phyloP scores from a whole-genome alignment of 768 basidiomycete species.

The Trametes villosa region DNA sequence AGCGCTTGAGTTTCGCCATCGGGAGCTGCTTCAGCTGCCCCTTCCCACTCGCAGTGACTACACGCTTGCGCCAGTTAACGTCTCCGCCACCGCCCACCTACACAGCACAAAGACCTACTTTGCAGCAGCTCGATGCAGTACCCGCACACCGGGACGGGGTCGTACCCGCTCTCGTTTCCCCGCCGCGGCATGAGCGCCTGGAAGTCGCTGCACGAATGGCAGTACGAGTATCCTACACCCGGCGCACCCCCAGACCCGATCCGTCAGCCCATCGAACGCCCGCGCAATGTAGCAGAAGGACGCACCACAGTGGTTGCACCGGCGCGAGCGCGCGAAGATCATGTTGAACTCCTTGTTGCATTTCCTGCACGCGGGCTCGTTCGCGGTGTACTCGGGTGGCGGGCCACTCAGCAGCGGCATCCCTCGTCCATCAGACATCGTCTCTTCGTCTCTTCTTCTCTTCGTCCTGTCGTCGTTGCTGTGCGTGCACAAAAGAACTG shows the following conservation, averaged over 20 bases:
- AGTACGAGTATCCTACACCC: conserved; percentile 75
- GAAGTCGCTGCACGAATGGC: conserved; percentile 73
- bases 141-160: conserved; percentile 66
- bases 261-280: too few species aligned
- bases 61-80: conserved; percentile 1
- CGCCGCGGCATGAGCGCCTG: conserved; percentile 77
- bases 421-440: conserved; percentile 41
- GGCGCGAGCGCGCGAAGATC: conserved; percentile 63
- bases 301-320: conserved; percentile 79
- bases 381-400: conserved; percentile 46
- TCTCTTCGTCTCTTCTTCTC: too few species aligned
- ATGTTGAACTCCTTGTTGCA: conserved; percentile 77
- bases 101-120: conserved; percentile 44
- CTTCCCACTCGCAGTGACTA: conserved; percentile 74
- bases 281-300: conserved; percentile 2
- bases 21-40: conserved; percentile 58
- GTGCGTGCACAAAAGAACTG: too few species aligned
- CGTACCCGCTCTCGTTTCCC: conserved; percentile 57
- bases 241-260: too few species aligned
- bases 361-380: conserved; percentile 58
- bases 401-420: conserved; percentile 76
- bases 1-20: conserved; percentile 66
- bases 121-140: conserved; percentile 74
- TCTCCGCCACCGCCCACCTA: not conserved
- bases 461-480: too few species aligned